Conservation (phyloP, 331 rosid species). For the Cydonia oblonga region DNA sequence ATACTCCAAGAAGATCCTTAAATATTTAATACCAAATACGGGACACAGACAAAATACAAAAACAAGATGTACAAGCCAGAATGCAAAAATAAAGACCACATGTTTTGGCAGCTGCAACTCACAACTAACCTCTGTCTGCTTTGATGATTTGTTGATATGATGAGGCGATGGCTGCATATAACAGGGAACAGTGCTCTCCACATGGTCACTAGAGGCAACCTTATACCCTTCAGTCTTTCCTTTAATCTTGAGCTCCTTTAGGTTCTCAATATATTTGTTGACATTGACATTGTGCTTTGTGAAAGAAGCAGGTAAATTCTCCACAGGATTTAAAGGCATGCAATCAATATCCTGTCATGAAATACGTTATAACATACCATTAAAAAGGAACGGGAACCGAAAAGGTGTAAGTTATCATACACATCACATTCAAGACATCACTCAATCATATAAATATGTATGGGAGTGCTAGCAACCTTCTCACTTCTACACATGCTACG, state of each 20-base stretch:
- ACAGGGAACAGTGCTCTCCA: slow-evolving; percentile 22
- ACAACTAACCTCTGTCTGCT: slow-evolving; percentile 40
- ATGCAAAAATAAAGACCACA: not conserved
- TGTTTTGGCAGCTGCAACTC: not conserved
- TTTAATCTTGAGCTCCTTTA: slow-evolving; percentile 36
- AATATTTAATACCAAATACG: not conserved
- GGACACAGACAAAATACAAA: not conserved
- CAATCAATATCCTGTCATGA: slow-evolving; percentile 79
- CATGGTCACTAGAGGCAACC: slow-evolving; percentile 28
- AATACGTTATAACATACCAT: slow-evolving; percentile 13
- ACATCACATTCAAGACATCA: too few relatives aligned
- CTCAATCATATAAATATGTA: too few relatives aligned
- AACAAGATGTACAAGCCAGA: not conserved
- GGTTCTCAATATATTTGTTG: slow-evolving; percentile 34
- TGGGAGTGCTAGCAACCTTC: too few relatives aligned
- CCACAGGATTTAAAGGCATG: slow-evolving; percentile 77
- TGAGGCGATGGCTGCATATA: slow-evolving; percentile 29
- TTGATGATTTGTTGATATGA: slow-evolving; percentile 35
- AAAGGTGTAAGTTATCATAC: too few relatives aligned
- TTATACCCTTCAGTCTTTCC: slow-evolving; percentile 42
- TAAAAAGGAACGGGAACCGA: not conserved
- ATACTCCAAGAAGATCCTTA: not conserved
- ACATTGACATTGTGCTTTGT: slow-evolving; percentile 26
- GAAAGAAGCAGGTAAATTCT: slow-evolving; percentile 62
- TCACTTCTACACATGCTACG: too few relatives aligned